Conservation (phyloP, 2,329 filamentous ascomycete species). For the Exophiala sideris region DNA sequence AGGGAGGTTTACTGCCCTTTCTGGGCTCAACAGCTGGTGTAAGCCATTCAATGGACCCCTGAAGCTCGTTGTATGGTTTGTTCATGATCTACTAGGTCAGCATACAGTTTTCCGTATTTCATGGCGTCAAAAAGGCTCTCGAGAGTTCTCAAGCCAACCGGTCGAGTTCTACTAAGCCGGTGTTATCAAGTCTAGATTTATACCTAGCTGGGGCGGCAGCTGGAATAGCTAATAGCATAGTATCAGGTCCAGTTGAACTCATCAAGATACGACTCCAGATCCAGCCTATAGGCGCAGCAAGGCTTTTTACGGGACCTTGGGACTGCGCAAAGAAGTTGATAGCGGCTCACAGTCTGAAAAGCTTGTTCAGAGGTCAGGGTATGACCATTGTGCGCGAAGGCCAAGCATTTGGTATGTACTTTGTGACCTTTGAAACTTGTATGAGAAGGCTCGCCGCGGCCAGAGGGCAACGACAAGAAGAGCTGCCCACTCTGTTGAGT, state of each 20-base stretch:
- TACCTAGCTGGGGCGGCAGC: slow-evolving; percentile 13
- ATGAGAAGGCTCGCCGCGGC: neutral
- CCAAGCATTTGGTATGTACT: slow-evolving; percentile 18
- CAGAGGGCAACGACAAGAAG: slow-evolving; percentile 1
- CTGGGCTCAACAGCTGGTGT: neutral
- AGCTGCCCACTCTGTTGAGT: slow-evolving; percentile 2
- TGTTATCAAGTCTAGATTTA: neutral
- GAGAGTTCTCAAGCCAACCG: neutral
- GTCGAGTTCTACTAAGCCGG: neutral
- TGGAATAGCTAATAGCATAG: slow-evolving; percentile 12
- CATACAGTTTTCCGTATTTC: slow-evolving; percentile 18
- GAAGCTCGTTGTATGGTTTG: too few relatives aligned
- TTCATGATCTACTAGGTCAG: neutral
- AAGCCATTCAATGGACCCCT: too few relatives aligned
- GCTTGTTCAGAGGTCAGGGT: slow-evolving; percentile 13
- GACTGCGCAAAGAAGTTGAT: slow-evolving; percentile 12
- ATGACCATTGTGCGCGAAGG: slow-evolving; percentile 8
- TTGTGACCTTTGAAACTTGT: slow-evolving; percentile 14
- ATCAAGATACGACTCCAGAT: slow-evolving; percentile 17
- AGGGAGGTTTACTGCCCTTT: slow-evolving; percentile 31
- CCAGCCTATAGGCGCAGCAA: slow-evolving; percentile 1
- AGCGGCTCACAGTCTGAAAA: neutral
- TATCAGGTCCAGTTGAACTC: slow-evolving; percentile 15
- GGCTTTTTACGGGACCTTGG: slow-evolving; percentile 12
- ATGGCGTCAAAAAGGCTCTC: slow-evolving; percentile 3